These are phyloP conservation scores for Pichia kluyveri DNA, from an alignment of 805 yeast genomes.

Conservation along the genomic window DNA sequence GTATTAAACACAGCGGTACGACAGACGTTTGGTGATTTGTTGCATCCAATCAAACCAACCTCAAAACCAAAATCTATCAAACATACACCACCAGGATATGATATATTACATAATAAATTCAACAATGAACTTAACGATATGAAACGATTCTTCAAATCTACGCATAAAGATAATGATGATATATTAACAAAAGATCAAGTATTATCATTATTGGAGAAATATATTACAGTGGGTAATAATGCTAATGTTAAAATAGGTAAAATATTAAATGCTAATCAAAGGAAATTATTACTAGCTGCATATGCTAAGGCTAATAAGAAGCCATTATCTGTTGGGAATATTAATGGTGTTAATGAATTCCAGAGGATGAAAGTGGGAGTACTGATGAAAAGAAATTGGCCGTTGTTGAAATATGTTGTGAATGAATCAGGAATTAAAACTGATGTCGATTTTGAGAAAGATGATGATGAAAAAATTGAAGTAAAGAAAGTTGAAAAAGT, in stretches of 20 bases:
- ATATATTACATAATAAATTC: slow-evolving; percentile 14
- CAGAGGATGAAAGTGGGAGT: slow-evolving; percentile 1
- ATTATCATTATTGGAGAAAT: slow-evolving; percentile 1
- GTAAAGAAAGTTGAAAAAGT: neutral
- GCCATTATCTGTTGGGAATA: neutral
- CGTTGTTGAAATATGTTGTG: slow-evolving; percentile 7
- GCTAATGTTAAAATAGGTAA: neutral
- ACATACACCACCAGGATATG: slow-evolving; percentile 17
- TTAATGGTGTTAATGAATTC: neutral
- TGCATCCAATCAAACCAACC: neutral
- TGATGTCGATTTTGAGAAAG: neutral
- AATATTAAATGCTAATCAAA: neutral
- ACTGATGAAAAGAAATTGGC: slow-evolving; percentile 16
- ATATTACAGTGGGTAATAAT: slow-evolving; percentile 6
- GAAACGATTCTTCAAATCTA: slow-evolving; percentile 3
- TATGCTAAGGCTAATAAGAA: slow-evolving; percentile 3
- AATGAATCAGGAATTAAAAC: slow-evolving; percentile 1
- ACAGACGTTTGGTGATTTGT: slow-evolving; percentile 10
- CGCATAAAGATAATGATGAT: neutral
- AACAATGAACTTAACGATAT: slow-evolving; percentile 13
- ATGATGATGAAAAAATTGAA: neutral
- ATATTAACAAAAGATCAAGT: neutral
- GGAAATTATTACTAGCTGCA: slow-evolving; percentile 2
- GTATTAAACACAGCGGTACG: neutral
- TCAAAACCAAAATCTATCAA: neutral